Base-by-base conservation (phyloP, 129 eudicot genomes). In the Saussurea involucrata region DNA sequence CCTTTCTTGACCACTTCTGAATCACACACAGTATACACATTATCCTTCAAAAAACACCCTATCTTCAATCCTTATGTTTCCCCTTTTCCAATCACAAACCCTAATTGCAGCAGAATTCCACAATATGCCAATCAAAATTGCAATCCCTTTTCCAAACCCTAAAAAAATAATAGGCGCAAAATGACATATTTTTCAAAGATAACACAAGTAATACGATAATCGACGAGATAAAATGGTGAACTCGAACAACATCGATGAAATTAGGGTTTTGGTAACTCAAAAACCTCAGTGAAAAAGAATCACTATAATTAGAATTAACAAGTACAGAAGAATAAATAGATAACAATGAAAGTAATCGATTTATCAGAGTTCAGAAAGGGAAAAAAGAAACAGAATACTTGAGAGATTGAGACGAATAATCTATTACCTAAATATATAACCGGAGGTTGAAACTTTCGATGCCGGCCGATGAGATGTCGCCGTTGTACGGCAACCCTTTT, bases 1-100 rank as follows among this genome's bases (percentile, higher is more conserved):
- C 85, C 80, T 89, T 78, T 83, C 98, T 81, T 63, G 98, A 93
- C 95, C 96, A 93, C 90, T 86, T 93, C 87, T 90, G 96, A 85
- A 93, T 87, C 80, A 87, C 96, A 67, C 98, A 93, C 55, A 93
- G 87, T 87, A 90, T 90, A 88, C 98, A 93, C 98, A 93, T 93
- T 90, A 93, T 93, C 95, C 92, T 81, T 65, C 73, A 63, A 46
- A 70, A 61, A 49, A 63, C 77, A 44, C 78, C 85, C 77, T 76
- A 77, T 66, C 76, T 22, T 72, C 40, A 29, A 71, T 2, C 57
- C 66, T 63, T 63, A 24, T 81, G 83, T 25, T 17, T 17, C 46
- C 57, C 46, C 73, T 64, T 70, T 24, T n/a, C 6, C 63, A 58
- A 76, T 17, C 60, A 72, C 29, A 58, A 71, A 32, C 77, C 67